Percentiles rank a stretch among this genome's conserved stretches.
Evolutionary conservation across 176 grass and related monocot species (phyloP).

Genomic region (Raddia distichophylla): DNA sequence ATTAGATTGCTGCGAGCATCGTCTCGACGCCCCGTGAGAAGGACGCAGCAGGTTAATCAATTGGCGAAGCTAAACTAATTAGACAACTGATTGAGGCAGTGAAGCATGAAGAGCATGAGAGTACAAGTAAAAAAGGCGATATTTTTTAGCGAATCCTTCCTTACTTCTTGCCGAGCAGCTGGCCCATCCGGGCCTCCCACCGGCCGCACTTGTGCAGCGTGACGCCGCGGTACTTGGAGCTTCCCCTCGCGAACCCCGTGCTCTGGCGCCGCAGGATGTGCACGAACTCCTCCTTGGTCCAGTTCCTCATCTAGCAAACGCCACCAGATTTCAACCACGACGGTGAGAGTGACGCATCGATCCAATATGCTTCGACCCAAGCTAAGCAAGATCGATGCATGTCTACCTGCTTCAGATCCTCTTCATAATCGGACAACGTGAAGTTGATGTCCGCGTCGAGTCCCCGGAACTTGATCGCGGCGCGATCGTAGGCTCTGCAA

Average conservation of each 20-base stretch:
- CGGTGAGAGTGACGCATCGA: neutral
- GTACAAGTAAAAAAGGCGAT: neutral
- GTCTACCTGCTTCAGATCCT: slow-evolving; percentile 86
- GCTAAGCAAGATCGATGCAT: no score
- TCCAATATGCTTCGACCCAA: neutral
- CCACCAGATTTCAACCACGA: neutral
- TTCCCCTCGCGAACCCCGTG: slow-evolving; percentile 93
- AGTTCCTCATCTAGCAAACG: slow-evolving; percentile 76
- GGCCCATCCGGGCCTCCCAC: slow-evolving; percentile 98
- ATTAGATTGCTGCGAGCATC: neutral
- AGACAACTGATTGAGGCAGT: neutral
- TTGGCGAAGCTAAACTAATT: neutral
- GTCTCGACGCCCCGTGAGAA: neutral
- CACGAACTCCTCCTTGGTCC: slow-evolving; percentile 97
- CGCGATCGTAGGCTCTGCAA: slow-evolving; percentile 87
- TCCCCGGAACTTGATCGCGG: slow-evolving; percentile 95
- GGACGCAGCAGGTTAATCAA: neutral
- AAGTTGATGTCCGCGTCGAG: slow-evolving; percentile 98
- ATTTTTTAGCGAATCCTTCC: neutral
- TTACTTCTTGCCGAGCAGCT: slow-evolving; percentile 99
- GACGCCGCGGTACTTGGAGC: slow-evolving; percentile 92
- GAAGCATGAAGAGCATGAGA: neutral
- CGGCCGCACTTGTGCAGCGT: slow-evolving; percentile 97
- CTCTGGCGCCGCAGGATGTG: slow-evolving; percentile 97
- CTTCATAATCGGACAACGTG: slow-evolving; percentile 81